Base-by-base conservation (phyloP, 768 basidiomycete genomes). In the Kwoniella dendrophila region DNA sequence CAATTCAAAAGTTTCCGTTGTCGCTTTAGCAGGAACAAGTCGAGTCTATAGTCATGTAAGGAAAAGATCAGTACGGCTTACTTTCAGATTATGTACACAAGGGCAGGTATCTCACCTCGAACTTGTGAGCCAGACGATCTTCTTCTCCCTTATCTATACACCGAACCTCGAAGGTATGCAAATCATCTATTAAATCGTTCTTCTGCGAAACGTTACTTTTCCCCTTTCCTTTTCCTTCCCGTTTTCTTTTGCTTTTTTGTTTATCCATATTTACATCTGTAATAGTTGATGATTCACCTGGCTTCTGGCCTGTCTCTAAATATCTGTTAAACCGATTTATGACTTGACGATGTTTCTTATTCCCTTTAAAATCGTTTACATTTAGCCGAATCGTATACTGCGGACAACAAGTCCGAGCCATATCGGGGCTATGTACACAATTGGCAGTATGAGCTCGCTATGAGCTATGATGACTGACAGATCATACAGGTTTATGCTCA, bases 321-420 rank as follows among this genome's bases (percentile, higher is more conserved):
- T 66, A 76, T 48, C 70, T 59, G 53, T 73, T 76, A 64, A 71
- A 74, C 6, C 72, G 61, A 51, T 73, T 71, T 5, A 74, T 47
- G 33, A 77, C 67, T 34, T 75, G 67, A 44, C 69, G 53, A 43
- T 70, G 78, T 54, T 74, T 71, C 59, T 74, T 73, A 48, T 52
- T 68, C 1, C 70, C 57, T 30, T 64, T 67, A 54, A 59, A 64
- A 44, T 63, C 64, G 26, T 48, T 29, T 51, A 64, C 68, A 51
- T 74, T 64, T 4, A 76, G 60, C 2, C 86, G 90, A 77, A 97
- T 97, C 2, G 95, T 92, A 75, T 96, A 95, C 68, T 92, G 90
- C 0, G 94, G 91, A 75, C 95, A 98, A 75, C 95, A 97, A 10
- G 92, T 88, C 4, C 79, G 76, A 64, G 82, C 84, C 78, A 94